Base-by-base conservation (phyloP, 169 alveolate species). In the Plasmodium chabaudi region DNA sequence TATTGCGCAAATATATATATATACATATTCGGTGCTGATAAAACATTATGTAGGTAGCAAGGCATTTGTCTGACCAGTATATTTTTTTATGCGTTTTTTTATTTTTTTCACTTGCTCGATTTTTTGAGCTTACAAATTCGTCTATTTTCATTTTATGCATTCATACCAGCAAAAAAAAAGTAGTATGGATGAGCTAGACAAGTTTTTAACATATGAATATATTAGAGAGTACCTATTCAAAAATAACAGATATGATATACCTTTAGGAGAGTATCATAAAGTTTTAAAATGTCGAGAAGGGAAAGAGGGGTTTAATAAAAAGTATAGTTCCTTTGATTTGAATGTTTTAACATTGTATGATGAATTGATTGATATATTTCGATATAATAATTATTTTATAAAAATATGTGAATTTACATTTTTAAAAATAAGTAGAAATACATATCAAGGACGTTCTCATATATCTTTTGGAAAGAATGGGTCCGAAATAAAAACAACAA, bases 361-460 rank as follows among this genome's bases (percentile, higher is more conserved):
- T 23, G 87, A 73, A 21, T 13, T 73, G 5, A 1, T 73, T n/a
- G 87, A 73, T 1, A 64, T 73, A 12, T 57, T 73, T 27, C 9
- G 57, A 13, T 59, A 73, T 63, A 73, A 73, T 39, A 60, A 73
- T 63, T 56, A 57, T 42, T 60, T n/a, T 4, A 73, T 73, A 57
- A 73, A 73, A 57, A 44, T 5, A 25, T 73, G 87, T 12, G 39
- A 57, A 13, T 57, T 59, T 17, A 57, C 87, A 9, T 73, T 73
- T 57, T 51, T 39, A 9, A 70, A 70, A 57, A 9, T 70, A 7
- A 70, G 60, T 6, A 73, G 42, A 34, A 44, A 73, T 59, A 21
- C 27, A 23, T 73, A 73, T 63, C 70, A 59, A 34, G 87, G 87
- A 5, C n/a, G 72, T 5, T 17, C 60, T n/a, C 34, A 59, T 49